phyloP scores from a whole-genome alignment of 306 rosid species.

The Castanea mollissima region DNA sequence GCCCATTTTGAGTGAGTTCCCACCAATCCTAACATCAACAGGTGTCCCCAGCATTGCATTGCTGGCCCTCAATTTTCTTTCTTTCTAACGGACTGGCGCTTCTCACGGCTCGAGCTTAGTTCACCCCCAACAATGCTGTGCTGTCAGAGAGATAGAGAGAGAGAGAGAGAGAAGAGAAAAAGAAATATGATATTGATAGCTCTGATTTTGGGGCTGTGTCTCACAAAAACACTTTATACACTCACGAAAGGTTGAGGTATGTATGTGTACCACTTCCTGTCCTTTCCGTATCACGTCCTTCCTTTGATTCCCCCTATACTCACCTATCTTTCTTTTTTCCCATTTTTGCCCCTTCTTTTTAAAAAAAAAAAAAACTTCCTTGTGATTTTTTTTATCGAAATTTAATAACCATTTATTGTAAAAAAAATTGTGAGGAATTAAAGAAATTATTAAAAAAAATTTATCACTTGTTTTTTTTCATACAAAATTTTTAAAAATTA shows the following conservation, averaged over 20 bases:
- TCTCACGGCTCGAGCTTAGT: neutral
- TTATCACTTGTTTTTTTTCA: too few species aligned
- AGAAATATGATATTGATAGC: neutral
- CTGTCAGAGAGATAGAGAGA: constrained; percentile 2
- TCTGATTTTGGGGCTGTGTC: neutral
- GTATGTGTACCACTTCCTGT: constrained; percentile 4
- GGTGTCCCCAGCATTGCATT: neutral
- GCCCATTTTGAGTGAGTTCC: neutral
- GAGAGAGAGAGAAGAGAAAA: neutral
- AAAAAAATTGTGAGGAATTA: neutral
- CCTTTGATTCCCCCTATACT: neutral
- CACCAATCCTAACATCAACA: neutral
- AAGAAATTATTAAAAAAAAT: too few species aligned
- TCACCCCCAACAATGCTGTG: neutral
- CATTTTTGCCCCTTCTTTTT: neutral
- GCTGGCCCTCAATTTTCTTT: neutral
- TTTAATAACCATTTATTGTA: neutral
- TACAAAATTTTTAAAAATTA: too few species aligned
- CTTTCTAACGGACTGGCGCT: neutral
- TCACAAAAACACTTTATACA: constrained; percentile 11
- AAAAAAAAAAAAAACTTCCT: too few species aligned
- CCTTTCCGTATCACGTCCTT: constrained; percentile 4
- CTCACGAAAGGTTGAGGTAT: neutral
- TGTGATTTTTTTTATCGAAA: too few species aligned
- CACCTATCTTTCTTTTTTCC: neutral